Evolutionary conservation across 768 basidiomycete species (phyloP).

Genomic region (Calocybe gangraenosa): DNA sequence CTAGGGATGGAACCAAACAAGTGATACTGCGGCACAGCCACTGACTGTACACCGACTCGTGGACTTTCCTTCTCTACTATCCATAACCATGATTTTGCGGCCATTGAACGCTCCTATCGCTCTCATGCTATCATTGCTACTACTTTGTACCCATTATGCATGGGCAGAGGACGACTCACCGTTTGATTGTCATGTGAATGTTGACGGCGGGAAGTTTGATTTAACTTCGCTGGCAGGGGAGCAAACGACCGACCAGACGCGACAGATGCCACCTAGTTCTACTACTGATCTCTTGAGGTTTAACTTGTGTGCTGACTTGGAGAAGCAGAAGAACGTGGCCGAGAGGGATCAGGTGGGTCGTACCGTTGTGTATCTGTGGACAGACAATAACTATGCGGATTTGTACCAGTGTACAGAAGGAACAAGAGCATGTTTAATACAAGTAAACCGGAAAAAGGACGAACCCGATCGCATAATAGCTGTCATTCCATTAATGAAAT

Average conservation of each 20-base stretch:
- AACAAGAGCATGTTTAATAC: conserved; percentile 72
- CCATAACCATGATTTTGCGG: conserved; percentile 20
- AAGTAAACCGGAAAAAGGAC: conserved; percentile 55
- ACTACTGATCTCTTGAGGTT: conserved; percentile 59
- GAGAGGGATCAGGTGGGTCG: conserved; percentile 65
- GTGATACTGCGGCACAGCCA: no score
- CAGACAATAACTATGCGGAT: not conserved
- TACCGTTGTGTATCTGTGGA: conserved; percentile 7
- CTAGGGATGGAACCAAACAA: no score
- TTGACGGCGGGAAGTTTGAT: conserved; percentile 51
- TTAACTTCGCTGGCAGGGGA: conserved; percentile 51
- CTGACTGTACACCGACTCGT: no score
- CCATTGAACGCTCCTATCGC: conserved; percentile 7
- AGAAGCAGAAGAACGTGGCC: conserved; percentile 37
- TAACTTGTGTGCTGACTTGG: conserved; percentile 63
- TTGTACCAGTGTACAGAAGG: conserved; percentile 55
- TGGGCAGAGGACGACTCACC: conserved; percentile 34
- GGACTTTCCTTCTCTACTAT: no score
- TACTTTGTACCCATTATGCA: conserved; percentile 14
- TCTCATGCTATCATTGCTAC: conserved; percentile 11
- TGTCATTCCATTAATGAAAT: conserved; percentile 71
- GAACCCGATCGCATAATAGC: conserved; percentile 57
- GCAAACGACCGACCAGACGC: conserved; percentile 45
- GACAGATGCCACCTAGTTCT: conserved; percentile 59
- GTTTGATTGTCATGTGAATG: conserved; percentile 51